phyloP scores from a whole-genome alignment of 371 early-diverging fungal genomes.

The Circinella minor region DNA sequence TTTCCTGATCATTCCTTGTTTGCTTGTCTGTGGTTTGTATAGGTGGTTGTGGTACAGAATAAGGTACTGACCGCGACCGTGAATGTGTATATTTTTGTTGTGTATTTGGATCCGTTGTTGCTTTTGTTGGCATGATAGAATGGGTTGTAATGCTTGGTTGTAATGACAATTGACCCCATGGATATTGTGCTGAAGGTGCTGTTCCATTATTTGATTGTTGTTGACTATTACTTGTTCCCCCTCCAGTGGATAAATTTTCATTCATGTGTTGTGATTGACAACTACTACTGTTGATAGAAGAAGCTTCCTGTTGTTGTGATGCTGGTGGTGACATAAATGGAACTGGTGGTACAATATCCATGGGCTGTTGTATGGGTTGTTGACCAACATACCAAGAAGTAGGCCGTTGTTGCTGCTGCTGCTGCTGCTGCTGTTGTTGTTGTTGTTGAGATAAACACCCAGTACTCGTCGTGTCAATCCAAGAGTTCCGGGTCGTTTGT shows the following conservation, averaged over 20 bases:
- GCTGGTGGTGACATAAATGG: conserved; percentile 10
- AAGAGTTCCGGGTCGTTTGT: conserved; percentile 20
- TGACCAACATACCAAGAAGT: conserved; percentile 24
- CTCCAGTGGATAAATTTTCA: background rate
- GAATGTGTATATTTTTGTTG: conserved; percentile 31
- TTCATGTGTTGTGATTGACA: background rate
- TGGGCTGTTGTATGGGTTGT: background rate
- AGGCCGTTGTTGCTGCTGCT: conserved; percentile 12
- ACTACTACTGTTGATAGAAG: background rate
- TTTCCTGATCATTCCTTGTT: conserved; percentile 6
- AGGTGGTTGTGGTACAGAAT: conserved; percentile 15
- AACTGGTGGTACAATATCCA: conserved; percentile 13
- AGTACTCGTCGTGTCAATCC: conserved; percentile 14
- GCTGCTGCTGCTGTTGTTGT: background rate
- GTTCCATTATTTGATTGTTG: background rate
- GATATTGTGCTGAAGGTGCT: conserved; percentile 1
- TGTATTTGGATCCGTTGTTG: conserved; percentile 13
- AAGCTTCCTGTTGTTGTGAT: background rate
- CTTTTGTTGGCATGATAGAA: background rate
- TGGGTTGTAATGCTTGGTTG: conserved; percentile 1
- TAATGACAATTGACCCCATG: conserved; percentile 15
- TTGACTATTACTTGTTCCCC: background rate
- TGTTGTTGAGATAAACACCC: background rate
- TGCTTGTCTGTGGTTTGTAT: background rate
- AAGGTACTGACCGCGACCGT: conserved; percentile 43